phyloP scores from a whole-genome alignment of 805 yeast genomes.

The Teunomyces pallodes region DNA sequence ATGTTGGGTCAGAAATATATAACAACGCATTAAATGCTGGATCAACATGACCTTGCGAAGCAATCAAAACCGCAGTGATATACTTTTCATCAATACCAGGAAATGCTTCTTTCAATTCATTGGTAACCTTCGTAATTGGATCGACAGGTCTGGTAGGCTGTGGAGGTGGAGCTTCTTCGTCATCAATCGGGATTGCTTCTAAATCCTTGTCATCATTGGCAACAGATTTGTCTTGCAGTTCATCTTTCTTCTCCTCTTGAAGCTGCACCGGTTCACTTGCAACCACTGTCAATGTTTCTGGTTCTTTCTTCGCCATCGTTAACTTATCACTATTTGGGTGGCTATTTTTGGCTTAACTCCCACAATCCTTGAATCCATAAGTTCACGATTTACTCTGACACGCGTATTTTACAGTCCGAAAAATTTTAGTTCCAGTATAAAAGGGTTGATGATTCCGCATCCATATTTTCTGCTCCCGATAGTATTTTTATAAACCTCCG shows the following conservation, averaged over 20 bases:
- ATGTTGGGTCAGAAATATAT: slow-evolving; percentile 70
- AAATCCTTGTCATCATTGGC: not conserved
- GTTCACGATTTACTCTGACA: not conserved
- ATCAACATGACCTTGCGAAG: slow-evolving; percentile 76
- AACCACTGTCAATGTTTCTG: slow-evolving; percentile 28
- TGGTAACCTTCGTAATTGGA: slow-evolving; percentile 51
- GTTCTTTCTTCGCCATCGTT: slow-evolving; percentile 16
- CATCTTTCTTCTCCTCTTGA: slow-evolving; percentile 12
- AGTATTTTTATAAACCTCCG: slow-evolving; percentile 31
- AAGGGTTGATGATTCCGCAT: not conserved
- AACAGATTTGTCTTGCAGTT: not conserved
- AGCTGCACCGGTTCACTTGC: slow-evolving; percentile 34
- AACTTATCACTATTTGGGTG: not conserved
- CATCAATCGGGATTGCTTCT: slow-evolving; percentile 4
- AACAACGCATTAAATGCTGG: slow-evolving; percentile 87
- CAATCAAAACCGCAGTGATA: slow-evolving; percentile 77
- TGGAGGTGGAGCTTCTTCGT: slow-evolving; percentile 28
- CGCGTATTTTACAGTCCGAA: not conserved
- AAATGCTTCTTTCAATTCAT: slow-evolving; percentile 79
- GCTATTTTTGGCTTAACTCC: not conserved
- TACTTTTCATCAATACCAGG: slow-evolving; percentile 72
- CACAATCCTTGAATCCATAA: not conserved
- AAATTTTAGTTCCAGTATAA: not conserved
- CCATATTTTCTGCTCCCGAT: slow-evolving; percentile 18
- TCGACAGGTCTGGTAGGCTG: slow-evolving; percentile 58